These are phyloP conservation scores for Schizothecium vesticola DNA, from an alignment of 495 filamentous ascomycete species.

Conservation along the genomic window DNA sequence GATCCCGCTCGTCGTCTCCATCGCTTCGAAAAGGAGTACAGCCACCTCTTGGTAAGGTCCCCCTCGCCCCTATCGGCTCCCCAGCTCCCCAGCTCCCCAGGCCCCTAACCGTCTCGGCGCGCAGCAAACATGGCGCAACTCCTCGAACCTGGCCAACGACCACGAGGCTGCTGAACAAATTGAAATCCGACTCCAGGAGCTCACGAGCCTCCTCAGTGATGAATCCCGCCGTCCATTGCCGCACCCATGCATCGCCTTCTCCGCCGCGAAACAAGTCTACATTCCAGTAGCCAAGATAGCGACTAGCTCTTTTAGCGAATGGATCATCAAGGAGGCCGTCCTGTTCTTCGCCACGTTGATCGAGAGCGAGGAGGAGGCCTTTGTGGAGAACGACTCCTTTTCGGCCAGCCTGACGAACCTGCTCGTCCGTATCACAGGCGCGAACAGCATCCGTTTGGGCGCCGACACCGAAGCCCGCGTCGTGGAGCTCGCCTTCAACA, in stretches of 20 bases:
- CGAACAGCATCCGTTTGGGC: slow-evolving; percentile 54
- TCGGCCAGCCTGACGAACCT: slow-evolving; percentile 78
- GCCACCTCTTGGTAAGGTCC: slow-evolving; percentile 66
- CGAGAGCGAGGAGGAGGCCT: slow-evolving; percentile 92
- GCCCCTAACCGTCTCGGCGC: neutral
- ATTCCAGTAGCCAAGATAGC: slow-evolving; percentile 82
- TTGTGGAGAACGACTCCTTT: slow-evolving; percentile 78
- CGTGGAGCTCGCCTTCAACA: slow-evolving; percentile 87
- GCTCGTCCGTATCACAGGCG: slow-evolving; percentile 59
- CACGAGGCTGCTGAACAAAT: slow-evolving; percentile 49
- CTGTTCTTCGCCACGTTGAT: slow-evolving; percentile 81
- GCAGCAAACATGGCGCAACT: slow-evolving; percentile 77
- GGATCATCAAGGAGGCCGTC: slow-evolving; percentile 74
- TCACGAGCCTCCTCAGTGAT: slow-evolving; percentile 77
- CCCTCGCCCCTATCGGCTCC: neutral
- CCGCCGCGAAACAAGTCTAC: slow-evolving; percentile 78
- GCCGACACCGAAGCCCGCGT: slow-evolving; percentile 76
- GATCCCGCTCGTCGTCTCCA: slow-evolving; percentile 81
- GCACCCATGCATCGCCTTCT: slow-evolving; percentile 82
- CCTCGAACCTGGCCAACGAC: slow-evolving; percentile 48
- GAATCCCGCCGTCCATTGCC: slow-evolving; percentile 82
- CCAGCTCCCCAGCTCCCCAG: neutral
- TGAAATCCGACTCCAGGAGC: slow-evolving; percentile 50
- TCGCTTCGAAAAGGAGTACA: slow-evolving; percentile 84
- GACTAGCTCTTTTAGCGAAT: slow-evolving; percentile 68